Percentiles rank a stretch among this genome's conserved stretches.
Conservation (phyloP, 1,284 basidiomycete genomes). For the Ganoderma sinense region DNA sequence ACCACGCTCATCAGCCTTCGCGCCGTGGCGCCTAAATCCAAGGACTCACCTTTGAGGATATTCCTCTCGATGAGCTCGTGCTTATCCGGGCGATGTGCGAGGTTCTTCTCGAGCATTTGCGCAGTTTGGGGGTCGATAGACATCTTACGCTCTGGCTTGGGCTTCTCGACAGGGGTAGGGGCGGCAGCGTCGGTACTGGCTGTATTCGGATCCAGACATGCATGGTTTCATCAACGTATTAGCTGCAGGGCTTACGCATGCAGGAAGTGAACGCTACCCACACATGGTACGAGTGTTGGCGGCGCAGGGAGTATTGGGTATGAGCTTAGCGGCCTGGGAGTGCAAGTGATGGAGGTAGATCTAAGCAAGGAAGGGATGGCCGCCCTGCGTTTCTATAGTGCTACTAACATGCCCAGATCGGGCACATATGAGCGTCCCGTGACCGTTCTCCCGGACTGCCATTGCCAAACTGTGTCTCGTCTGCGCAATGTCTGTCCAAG, state of each 20-base stretch:
- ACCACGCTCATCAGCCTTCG: background rate
- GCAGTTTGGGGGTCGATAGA: conserved; percentile 51
- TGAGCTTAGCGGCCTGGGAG: background rate
- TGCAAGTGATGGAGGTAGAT: conserved; percentile 5
- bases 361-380: background rate
- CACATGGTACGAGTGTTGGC: conserved; percentile 2
- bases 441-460: conserved; percentile 3
- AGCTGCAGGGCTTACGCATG: background rate
- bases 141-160: conserved; percentile 39
- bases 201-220: background rate
- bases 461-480: background rate
- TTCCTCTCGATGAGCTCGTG: conserved; percentile 75
- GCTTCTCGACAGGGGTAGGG: conserved; percentile 19
- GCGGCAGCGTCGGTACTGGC: conserved; percentile 24
- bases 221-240: conserved; percentile 2
- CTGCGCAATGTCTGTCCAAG: background rate
- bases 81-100: conserved; percentile 65
- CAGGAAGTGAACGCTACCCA: background rate
- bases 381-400: conserved; percentile 17
- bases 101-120: conserved; percentile 63
- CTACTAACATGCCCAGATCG: conserved; percentile 11
- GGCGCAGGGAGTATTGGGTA: background rate
- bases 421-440: conserved; percentile 8
- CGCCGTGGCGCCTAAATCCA: background rate
- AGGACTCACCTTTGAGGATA: conserved; percentile 72